Evolutionary conservation across 768 basidiomycete species (phyloP), one percentile per base, ranked within the genome.

Genomic region (Tulasnella calospora): DNA sequence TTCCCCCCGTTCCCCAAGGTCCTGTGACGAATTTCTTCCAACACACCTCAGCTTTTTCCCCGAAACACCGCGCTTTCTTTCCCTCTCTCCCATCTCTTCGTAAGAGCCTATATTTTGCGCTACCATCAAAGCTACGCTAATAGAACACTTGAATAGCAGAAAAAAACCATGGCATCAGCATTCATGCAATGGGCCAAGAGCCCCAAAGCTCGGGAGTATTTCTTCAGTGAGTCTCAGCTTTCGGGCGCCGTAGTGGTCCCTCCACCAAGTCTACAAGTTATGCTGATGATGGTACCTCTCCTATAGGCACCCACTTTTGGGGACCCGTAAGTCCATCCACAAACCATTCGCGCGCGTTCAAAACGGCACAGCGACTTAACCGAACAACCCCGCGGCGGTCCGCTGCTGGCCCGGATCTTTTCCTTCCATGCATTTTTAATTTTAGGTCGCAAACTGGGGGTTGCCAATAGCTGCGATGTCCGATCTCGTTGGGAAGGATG

Each of bases 381-480:
- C 71, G 71, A 73, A 41, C 27, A 27, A 67, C 27, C 2, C 61
- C 27, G 21, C 47, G 47, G 47, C 47, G 41, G 41, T 19, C 73
- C 27, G n/a, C 46, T 40, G 47, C 13, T 44, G 35, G 21, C 23
- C 47, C 47, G 47, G 79, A 80, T 82, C 73, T 78, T 77, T 47
- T 51, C 41, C 41, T 15, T 15, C 41, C 41, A 2, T 15, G n/a
- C n/a, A n/a, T 44, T 1, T 15, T 10, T 15, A 44, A 44, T 44
- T 44, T 15, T 82, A 97, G 96, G 92, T 96, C 80, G 97, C 97
- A 80, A 99, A 99, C 87, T 99, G 97, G 94, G 97, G 97, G 82
- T 89, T 99, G 23, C 97, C 97, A 79, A 86, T 99, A 51, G 97
- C 97, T 82, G 97, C 97, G 61, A 86, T 99, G 67, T 83, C 95